A percentile compares a stretch with the other conserved stretches of the same genome.
These are phyloP conservation scores for Pseudohalonectria lignicola DNA, from an alignment of 2,329 filamentous ascomycete species.

Conservation along the genomic window DNA sequence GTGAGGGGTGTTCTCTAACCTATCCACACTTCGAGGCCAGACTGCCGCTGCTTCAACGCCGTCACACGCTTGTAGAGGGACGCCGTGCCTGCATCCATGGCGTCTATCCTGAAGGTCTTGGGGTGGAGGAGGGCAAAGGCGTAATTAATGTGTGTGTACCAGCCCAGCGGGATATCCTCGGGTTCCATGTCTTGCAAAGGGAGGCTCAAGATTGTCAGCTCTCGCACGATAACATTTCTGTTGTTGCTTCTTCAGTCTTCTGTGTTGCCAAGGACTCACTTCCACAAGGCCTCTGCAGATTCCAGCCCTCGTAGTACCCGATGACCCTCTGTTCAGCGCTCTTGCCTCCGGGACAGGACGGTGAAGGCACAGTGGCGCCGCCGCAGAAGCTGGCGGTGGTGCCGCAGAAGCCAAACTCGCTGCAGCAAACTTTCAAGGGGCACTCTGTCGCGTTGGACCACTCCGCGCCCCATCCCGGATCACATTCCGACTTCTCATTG, in stretches of 20 bases:
- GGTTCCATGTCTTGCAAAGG: conserved; percentile 8
- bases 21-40: conserved; percentile 22
- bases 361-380: conserved; percentile 4
- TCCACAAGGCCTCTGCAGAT: no score
- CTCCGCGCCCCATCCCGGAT: conserved; percentile 15
- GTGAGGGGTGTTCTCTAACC: no score
- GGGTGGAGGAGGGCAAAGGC: conserved; percentile 24
- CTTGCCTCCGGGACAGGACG: conserved; percentile 4
- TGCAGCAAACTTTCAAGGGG: conserved; percentile 25
- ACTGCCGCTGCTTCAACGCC: conserved; percentile 15
- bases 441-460: conserved; percentile 13
- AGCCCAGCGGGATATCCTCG: conserved; percentile 13
- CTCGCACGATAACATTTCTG: no score
- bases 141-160: conserved; percentile 21
- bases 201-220: neutral
- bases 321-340: conserved; percentile 7
- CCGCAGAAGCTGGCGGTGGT: conserved; percentile 16
- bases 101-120: conserved; percentile 11
- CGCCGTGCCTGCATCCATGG: conserved; percentile 2
- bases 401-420: conserved; percentile 16
- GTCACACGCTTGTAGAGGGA: conserved; percentile 18
- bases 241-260: no score
- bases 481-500: conserved; percentile 14
- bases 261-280: no score
- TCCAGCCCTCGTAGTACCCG: conserved; percentile 20